Evolutionary conservation across 179 eudicot genomes (phyloP).

Genomic region (Beta macrorhiza): DNA sequence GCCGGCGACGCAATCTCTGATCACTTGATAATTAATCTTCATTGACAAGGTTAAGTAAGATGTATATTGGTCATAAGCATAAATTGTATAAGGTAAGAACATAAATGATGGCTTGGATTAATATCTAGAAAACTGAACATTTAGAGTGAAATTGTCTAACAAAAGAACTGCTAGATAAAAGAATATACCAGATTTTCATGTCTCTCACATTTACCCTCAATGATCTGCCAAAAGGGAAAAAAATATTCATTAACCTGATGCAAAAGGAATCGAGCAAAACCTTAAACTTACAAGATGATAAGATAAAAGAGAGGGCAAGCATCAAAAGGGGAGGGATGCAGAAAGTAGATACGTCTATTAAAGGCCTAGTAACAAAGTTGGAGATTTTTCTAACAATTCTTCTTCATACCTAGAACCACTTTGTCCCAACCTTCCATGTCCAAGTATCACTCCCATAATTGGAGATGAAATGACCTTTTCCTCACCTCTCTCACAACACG

Average conservation of each 20-base stretch:
- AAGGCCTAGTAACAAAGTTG: neutral
- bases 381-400: neutral
- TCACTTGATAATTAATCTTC: conserved; percentile 62
- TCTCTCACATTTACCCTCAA: conserved; percentile 53
- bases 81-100: conserved; percentile 1
- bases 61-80: conserved; percentile 11
- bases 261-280: neutral
- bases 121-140: neutral
- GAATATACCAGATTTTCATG: conserved; percentile 52
- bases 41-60: conserved; percentile 2
- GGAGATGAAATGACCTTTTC: neutral
- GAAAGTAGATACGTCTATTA: neutral
- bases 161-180: neutral
- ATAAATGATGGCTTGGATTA: neutral
- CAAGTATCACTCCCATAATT: neutral
- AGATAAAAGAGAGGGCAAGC: neutral
- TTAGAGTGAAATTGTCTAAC: neutral
- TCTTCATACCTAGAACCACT: neutral
- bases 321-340: neutral
- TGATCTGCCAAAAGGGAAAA: conserved; percentile 53
- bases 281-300: neutral
- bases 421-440: neutral
- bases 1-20: conserved; percentile 79
- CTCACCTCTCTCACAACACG: neutral
- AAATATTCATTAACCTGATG: conserved; percentile 1